Conservation (phyloP, 2,329 filamentous ascomycete species). For the Fusarium foetens region DNA sequence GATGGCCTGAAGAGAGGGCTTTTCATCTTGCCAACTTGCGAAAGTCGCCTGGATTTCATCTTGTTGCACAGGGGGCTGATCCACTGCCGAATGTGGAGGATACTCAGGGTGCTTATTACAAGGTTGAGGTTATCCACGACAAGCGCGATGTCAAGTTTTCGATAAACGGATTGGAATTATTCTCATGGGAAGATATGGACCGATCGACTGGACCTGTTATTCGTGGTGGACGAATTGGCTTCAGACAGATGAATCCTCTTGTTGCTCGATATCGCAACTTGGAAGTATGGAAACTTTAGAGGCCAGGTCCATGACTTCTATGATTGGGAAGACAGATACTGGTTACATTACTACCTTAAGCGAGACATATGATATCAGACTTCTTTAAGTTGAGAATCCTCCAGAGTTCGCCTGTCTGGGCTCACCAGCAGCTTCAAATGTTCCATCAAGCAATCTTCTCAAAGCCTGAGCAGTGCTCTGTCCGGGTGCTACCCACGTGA, state of each 20-base stretch:
- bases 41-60: conserved; percentile 40
- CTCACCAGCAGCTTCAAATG: conserved; percentile 84
- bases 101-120: conserved; percentile 35
- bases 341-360: accelerated
- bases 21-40: conserved; percentile 40
- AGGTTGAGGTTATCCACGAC: conserved; percentile 38
- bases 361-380: accelerated
- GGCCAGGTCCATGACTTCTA: accelerated
- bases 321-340: accelerated
- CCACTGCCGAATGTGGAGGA: conserved; percentile 37
- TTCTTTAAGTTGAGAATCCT: conserved; percentile 59
- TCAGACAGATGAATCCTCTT: conserved; percentile 39
- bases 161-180: conserved; percentile 30
- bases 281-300: conserved; percentile 38
- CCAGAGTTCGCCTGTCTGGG: conserved; percentile 81
- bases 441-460: conserved; percentile 68
- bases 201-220: conserved; percentile 35
- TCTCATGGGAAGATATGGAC: conserved; percentile 35
- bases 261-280: conserved; percentile 38
- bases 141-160: conserved; percentile 30
- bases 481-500: conserved; percentile 74
- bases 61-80: conserved; percentile 40
- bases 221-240: conserved; percentile 31
- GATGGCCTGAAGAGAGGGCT: conserved; percentile 39
- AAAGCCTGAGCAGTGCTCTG: conserved; percentile 79